Base-by-base conservation (phyloP, 2,329 filamentous ascomycete genomes). In the Grosmannia clavigera region DNA sequence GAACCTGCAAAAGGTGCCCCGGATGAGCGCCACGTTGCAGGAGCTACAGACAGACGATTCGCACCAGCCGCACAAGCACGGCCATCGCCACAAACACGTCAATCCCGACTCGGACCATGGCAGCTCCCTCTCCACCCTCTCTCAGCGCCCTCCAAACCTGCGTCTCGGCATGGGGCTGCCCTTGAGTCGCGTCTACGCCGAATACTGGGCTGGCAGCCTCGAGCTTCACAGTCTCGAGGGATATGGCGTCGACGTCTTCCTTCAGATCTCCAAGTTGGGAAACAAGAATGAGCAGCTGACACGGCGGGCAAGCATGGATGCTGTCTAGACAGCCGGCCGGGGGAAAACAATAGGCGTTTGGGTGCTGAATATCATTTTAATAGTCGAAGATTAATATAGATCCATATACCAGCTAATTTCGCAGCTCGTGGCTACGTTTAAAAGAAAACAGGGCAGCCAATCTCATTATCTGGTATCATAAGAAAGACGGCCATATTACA, bases 211-310 rank as follows among this genome's bases (percentile, higher is more conserved):
- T 3, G 94, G 94, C 29, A 94, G 83, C 67, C 76, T 99, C 10
- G 88, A 96, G 68, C 73, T 97, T 61, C 92, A 97, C 70, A 96
- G 88, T 68, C 76, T 99, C 9, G 92, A 96, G 70, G 95, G 94
- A 0, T 97, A 96, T 70, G 94, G 94, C 16, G 90, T 95, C 7
- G 94, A 99, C 75, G 92, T 89, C 0, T 99, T 99, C 69, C 74
- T 99, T 64, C 92, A 97, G 70, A 96, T 99, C 62, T 95, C 90
- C 5, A 95, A 95, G 71, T 78, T 99, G 61, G 94, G 94, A 25
- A 99, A 99, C 72, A 96, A 96, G 78, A 96, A 97, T 69, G 94
- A 99, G 76, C 90, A 95, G 72, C 78, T 99, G 63, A 90, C 81
- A 3, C 90, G 84, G 33, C 78, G 88, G 67, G 88, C 88, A 31